Evolutionary conservation across 352 stramenopile species (phyloP), one percentile per base, ranked within the genome.

Genomic region (Phytophthora cryptogea): DNA sequence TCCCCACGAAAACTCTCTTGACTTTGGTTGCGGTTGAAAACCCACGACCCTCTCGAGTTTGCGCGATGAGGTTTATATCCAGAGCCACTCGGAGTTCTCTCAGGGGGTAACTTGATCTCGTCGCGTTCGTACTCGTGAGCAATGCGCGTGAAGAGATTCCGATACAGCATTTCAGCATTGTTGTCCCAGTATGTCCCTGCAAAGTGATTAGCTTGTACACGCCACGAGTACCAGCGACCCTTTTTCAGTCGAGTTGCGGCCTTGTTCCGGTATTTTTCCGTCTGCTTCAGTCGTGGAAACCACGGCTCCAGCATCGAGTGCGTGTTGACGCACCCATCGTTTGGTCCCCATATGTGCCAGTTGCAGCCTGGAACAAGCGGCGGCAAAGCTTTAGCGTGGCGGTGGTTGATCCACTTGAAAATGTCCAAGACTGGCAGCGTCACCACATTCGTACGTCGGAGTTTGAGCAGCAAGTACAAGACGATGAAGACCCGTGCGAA

Each of bases 201-300:
- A 23, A 88, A 63, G 59, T 89, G 78, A 54, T 89, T 89, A 23
- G 50, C 73, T 23, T 75, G 63, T 14, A 89, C 70, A 32, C 74
- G 75, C 48, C 86, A 86, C 28, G 84, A 73, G 59, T 89, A 87
- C 79, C 81, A 91, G 14, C 66, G 63, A 16, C 78, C 79, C 44
- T 70, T 78, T 36, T 69, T 32, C 8, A 86, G 74, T 27, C 53
- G 54, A 30, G 39, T 36, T 31, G 30, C 13, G 1, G 4, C 9
- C 17, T 36, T 41, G 2, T 16, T 27, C 2, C 14, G 8, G 9
- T 11, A 10, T 6, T 8, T 36, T 4, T 56, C 11, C 4, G 9
- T 51, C 17, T 70, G 32, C 30, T 68, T 60, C 17, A 67, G 58
- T 16, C 67, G 74, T n/a, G 72, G 68, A 41, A 80, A 81, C 69